Conservation (phyloP, 208 protist genomes). For the Endotrypanum monterogeii region DNA sequence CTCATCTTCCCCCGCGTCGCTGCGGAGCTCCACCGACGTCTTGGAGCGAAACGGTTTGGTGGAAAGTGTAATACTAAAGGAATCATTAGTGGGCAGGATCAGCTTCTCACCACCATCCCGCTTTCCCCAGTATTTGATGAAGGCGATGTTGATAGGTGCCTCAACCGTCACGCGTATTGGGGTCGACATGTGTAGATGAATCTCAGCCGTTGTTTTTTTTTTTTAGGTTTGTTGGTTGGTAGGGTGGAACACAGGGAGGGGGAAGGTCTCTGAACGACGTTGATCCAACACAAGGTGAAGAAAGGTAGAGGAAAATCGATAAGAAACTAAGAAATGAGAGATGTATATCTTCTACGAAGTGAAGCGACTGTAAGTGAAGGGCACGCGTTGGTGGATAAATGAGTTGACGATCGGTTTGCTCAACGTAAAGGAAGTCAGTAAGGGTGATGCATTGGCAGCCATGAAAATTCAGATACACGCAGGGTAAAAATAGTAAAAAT, state of each 20-base stretch:
- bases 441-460: no score
- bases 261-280: not conserved
- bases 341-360: not conserved
- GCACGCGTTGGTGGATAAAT: not conserved
- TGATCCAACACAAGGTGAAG: no score
- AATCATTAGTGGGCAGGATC: conserved; percentile 96
- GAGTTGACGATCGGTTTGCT: not conserved
- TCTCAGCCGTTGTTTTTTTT: not conserved
- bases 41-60: conserved; percentile 94
- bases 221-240: no score
- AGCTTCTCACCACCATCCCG: conserved; percentile 92
- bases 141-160: conserved; percentile 99
- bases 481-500: no score
- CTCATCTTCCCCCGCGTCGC: conserved; percentile 73
- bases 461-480: no score
- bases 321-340: not conserved
- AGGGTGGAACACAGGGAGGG: no score
- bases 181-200: conserved; percentile 18
- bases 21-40: conserved; percentile 92
- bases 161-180: conserved; percentile 82
- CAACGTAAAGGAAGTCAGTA: no score
- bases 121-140: conserved; percentile 99
- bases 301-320: not conserved
- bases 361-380: not conserved
- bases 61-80: conserved; percentile 96